A percentile compares a stretch with the other conserved stretches of the same genome.
phyloP scores from a whole-genome alignment of 164 flowering plant species.

The Annona squamosa region DNA sequence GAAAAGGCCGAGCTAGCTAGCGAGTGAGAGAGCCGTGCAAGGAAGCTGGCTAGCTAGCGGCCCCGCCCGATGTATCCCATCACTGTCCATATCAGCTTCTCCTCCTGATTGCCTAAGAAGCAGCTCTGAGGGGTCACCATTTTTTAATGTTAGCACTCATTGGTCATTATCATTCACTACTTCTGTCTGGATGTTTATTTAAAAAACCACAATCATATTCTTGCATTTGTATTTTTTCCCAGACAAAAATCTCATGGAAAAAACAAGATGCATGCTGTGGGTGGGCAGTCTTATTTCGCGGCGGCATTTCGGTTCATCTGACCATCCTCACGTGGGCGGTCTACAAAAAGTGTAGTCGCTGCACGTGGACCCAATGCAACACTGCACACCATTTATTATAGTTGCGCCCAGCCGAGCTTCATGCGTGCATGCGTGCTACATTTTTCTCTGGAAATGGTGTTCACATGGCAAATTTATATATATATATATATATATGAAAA shows the following conservation, averaged over 20 bases:
- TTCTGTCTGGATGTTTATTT: not conserved
- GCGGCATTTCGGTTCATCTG: not conserved
- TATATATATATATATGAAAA: too few species aligned
- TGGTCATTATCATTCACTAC: not conserved
- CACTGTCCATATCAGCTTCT: not conserved
- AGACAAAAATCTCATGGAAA: constrained; percentile 5
- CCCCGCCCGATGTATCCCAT: not conserved
- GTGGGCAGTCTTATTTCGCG: not conserved
- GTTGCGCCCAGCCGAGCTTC: too few species aligned
- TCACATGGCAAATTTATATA: too few species aligned
- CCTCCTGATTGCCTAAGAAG: not conserved
- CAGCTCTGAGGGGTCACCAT: not conserved
- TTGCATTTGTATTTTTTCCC: not conserved
- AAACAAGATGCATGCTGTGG: not conserved
- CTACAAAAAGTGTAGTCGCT: not conserved
- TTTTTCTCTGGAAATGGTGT: too few species aligned
- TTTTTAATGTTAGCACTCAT: not conserved
- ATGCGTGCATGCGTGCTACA: too few species aligned
- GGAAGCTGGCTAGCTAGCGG: not conserved
- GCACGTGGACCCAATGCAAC: not conserved
- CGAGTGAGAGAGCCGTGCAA: too few species aligned
- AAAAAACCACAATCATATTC: constrained; percentile 1
- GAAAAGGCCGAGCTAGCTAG: too few species aligned
- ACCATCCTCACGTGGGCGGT: constrained; percentile 3
- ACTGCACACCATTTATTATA: too few species aligned